Evolutionary conservation across 2,329 filamentous ascomycete genomes (phyloP).

Genomic region (Verticillium dahliae): DNA sequence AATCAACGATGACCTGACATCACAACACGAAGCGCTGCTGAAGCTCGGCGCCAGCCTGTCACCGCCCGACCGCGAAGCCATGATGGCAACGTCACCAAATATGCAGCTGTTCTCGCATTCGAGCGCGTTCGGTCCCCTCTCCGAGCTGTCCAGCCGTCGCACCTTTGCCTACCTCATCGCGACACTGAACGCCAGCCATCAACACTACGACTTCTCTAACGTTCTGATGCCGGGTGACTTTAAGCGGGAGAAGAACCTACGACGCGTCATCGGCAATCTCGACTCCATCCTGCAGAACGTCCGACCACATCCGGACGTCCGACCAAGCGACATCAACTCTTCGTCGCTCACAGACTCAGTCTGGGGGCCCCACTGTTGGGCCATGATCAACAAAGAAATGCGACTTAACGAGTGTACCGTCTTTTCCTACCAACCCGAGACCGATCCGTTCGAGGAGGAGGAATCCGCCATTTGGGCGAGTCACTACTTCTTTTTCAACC

Average conservation of each 20-base stretch:
- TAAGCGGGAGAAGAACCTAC: slow-evolving; percentile 72
- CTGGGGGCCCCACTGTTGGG: slow-evolving; percentile 91
- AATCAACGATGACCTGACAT: slow-evolving; percentile 86
- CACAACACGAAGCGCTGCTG: slow-evolving; percentile 82
- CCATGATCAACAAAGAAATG: slow-evolving; percentile 91
- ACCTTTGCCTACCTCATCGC: slow-evolving; percentile 96
- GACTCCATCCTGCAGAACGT: slow-evolving; percentile 85
- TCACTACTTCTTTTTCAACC: slow-evolving; percentile 98
- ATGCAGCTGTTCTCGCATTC: slow-evolving; percentile 63
- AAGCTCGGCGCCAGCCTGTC: slow-evolving; percentile 83
- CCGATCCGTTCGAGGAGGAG: slow-evolving; percentile 86
- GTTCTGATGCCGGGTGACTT: slow-evolving; percentile 87
- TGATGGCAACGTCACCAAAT: slow-evolving; percentile 59
- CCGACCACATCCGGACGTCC: slow-evolving; percentile 53
- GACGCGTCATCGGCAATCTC: slow-evolving; percentile 77
- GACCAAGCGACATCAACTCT: slow-evolving; percentile 32
- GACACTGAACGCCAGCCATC: slow-evolving; percentile 88
- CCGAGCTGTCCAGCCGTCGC: slow-evolving; percentile 79
- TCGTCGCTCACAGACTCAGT: slow-evolving; percentile 42
- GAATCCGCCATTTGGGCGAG: slow-evolving; percentile 91
- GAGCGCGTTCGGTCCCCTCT: slow-evolving; percentile 87
- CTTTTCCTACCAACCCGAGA: slow-evolving; percentile 83
- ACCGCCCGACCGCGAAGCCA: slow-evolving; percentile 68
- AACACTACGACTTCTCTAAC: slow-evolving; percentile 91
- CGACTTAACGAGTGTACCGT: slow-evolving; percentile 79